Percentiles rank a stretch among this genome's conserved stretches.
Evolutionary conservation across 345 rosid species (phyloP).

Genomic region (Kernera saxatilis): DNA sequence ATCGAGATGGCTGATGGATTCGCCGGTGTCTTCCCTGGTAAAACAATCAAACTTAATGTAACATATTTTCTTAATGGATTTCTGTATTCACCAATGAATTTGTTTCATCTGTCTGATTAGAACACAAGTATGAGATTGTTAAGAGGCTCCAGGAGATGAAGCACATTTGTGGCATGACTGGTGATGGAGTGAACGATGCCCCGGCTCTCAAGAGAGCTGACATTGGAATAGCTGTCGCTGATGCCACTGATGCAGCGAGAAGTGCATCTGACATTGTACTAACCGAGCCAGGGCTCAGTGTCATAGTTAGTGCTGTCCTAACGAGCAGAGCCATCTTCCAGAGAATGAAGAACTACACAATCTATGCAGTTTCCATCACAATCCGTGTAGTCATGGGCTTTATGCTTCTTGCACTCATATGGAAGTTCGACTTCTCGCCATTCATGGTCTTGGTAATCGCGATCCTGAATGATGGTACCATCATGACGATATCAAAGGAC

Average conservation of each 20-base stretch:
- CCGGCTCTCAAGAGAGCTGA: conserved; percentile 93
- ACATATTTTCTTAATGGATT: not conserved
- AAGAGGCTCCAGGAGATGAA: conserved; percentile 79
- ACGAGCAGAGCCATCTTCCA: conserved; percentile 95
- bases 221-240: conserved; percentile 96
- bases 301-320: conserved; percentile 86
- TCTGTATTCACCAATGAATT: not conserved
- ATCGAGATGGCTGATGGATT: conserved; percentile 96
- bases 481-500: conserved; percentile 80
- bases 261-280: conserved; percentile 90
- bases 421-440: conserved; percentile 94
- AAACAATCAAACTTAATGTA: not conserved
- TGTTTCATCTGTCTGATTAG: conserved; percentile 29
- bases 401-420: conserved; percentile 78
- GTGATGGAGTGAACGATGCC: conserved; percentile 97
- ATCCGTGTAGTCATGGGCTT: conserved; percentile 87
- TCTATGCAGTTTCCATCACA: conserved; percentile 91
- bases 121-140: conserved; percentile 95
- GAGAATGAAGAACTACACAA: conserved; percentile 97
- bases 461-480: conserved; percentile 79
- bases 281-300: conserved; percentile 93
- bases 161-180: conserved; percentile 97
- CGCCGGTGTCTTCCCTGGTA: conserved; percentile 95
- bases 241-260: conserved; percentile 94
- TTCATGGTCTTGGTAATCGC: conserved; percentile 95